Conservation (phyloP, 768 basidiomycete species). For the Russula vinacea region DNA sequence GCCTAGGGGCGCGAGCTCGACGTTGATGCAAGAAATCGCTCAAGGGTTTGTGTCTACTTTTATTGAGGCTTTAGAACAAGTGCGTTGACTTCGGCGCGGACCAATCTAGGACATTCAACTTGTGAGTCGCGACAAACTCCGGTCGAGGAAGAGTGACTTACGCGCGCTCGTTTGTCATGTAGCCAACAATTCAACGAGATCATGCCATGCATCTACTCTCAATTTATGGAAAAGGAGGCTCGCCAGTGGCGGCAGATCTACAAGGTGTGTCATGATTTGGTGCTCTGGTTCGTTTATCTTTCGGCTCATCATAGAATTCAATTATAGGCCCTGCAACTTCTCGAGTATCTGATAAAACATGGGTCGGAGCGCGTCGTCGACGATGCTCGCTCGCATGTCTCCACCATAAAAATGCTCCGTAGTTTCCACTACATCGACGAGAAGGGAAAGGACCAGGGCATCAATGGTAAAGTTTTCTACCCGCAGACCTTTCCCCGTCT, state of each 20-base stretch:
- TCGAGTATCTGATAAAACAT: slow-evolving; percentile 95
- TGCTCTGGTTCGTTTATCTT: not conserved
- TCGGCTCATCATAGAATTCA: not conserved
- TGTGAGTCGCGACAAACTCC: slow-evolving; percentile 50
- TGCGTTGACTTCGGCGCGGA: not conserved
- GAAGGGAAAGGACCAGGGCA: slow-evolving; percentile 96
- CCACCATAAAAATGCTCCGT: slow-evolving; percentile 94
- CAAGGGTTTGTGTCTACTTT: slow-evolving; percentile 65
- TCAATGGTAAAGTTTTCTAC: slow-evolving; percentile 71
- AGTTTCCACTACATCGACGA: slow-evolving; percentile 99
- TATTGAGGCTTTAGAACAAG: slow-evolving; percentile 28
- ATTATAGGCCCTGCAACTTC: slow-evolving; percentile 77
- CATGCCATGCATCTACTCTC: slow-evolving; percentile 93
- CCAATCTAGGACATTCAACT: slow-evolving; percentile 85
- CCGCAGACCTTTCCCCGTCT: not conserved
- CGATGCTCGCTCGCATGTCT: slow-evolving; percentile 90
- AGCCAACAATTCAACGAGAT: slow-evolving; percentile 99
- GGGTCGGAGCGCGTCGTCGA: slow-evolving; percentile 98
- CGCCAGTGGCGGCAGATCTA: slow-evolving; percentile 98
- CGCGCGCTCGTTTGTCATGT: not conserved
- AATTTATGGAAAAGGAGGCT: slow-evolving; percentile 98
- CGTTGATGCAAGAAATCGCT: slow-evolving; percentile 97
- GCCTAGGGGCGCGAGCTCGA: slow-evolving; percentile 92
- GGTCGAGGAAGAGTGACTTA: not conserved
- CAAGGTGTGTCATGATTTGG: slow-evolving; percentile 54